A percentile compares a stretch with the other conserved stretches of the same genome.
Evolutionary conservation across 768 basidiomycete species (phyloP).

Genomic region (Tricholoma sp.): DNA sequence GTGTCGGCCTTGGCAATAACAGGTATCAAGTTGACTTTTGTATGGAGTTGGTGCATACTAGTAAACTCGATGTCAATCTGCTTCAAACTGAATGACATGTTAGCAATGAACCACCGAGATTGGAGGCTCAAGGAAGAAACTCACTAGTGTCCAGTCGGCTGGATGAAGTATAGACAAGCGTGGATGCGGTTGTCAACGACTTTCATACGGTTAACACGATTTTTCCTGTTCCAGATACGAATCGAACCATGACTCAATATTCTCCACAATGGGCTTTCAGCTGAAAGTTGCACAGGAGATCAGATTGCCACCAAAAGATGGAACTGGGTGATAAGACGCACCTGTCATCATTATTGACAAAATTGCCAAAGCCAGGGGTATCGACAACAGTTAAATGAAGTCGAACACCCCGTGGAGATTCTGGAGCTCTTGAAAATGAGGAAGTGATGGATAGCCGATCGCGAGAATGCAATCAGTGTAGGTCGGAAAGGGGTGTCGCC

Average conservation of each 20-base stretch:
- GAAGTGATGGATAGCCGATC: too few species aligned
- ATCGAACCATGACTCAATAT: conserved; percentile 97
- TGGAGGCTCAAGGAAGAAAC: conserved; percentile 25
- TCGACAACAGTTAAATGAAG: conserved; percentile 97
- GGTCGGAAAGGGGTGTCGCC: too few species aligned
- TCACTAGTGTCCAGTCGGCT: conserved; percentile 97
- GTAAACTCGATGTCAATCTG: conserved; percentile 99
- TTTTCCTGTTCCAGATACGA: conserved; percentile 98
- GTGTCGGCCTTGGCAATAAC: conserved; percentile 99
- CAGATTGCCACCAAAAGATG: conserved; percentile 11
- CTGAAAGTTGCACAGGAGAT: conserved; percentile 35
- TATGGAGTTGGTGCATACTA: conserved; percentile 96
- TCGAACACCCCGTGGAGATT: too few species aligned
- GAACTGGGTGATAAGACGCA: conserved; percentile 27
- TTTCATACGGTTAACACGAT: conserved; percentile 91
- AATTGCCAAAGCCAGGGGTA: conserved; percentile 98
- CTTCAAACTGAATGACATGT: conserved; percentile 63
- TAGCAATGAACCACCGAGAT: background rate
- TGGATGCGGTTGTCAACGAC: conserved; percentile 96
- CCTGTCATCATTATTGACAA: conserved; percentile 99
- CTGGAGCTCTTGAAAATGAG: too few species aligned
- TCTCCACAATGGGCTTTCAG: conserved; percentile 98
- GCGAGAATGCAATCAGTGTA: too few species aligned
- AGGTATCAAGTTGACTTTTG: conserved; percentile 97
- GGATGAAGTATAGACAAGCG: conserved; percentile 98